phyloP scores from a whole-genome alignment of 306 rosid genomes.

The Trichosanthes cucumerina region DNA sequence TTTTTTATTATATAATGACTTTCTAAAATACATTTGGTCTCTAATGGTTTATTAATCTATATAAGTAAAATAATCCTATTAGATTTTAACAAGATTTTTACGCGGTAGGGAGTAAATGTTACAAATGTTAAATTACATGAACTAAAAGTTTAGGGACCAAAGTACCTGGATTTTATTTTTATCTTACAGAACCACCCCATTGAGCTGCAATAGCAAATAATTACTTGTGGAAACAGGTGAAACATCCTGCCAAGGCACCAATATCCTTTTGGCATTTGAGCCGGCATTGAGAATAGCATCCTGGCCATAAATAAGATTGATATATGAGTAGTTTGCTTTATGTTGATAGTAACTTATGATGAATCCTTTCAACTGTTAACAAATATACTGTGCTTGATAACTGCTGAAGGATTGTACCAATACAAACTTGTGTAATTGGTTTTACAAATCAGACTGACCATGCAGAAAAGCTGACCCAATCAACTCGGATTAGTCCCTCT shows the following conservation, averaged over 20 bases:
- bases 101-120: neutral
- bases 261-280: neutral
- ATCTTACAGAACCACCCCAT: neutral
- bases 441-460: neutral
- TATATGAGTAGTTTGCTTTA: neutral
- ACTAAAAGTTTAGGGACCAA: neutral
- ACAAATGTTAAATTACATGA: neutral
- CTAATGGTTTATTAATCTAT: neutral
- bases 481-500: neutral
- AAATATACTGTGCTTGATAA: neutral
- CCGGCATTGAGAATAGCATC: neutral
- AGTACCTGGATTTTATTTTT: too few species aligned
- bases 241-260: neutral
- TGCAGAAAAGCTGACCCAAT: neutral
- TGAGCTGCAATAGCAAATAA: neutral
- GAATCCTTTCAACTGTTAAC: neutral
- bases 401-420: neutral
- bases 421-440: neutral
- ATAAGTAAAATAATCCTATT: neutral
- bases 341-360: neutral
- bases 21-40: neutral
- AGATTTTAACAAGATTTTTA: neutral
- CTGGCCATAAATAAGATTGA: neutral
- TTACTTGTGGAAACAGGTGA: neutral
- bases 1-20: neutral